Evolutionary conservation across 192 early-diverging fungal genomes (phyloP).

Genomic region (Coemansia aciculifera): DNA sequence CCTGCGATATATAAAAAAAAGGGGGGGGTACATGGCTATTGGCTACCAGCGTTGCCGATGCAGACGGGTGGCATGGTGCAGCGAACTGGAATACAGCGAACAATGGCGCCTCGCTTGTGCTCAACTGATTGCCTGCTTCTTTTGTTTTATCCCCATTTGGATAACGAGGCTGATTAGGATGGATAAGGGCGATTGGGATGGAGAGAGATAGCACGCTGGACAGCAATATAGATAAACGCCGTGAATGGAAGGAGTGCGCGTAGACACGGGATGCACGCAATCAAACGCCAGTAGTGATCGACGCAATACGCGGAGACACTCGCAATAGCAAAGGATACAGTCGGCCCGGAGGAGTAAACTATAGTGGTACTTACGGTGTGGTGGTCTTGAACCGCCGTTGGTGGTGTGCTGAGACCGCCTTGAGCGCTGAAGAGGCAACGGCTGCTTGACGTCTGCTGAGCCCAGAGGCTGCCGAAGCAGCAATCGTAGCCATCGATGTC

Average conservation of each 20-base stretch:
- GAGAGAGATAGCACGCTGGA: background rate
- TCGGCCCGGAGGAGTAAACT: too few species aligned
- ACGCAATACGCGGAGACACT: background rate
- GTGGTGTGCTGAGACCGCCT: conserved; percentile 13
- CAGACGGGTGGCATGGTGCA: conserved; percentile 3
- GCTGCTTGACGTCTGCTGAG: conserved; percentile 14
- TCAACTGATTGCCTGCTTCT: background rate
- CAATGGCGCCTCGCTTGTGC: conserved; percentile 7
- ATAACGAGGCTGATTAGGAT: conserved; percentile 2
- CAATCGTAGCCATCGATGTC: conserved; percentile 36
- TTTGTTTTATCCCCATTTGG: background rate
- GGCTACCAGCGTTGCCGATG: conserved; percentile 9
- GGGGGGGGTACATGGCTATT: background rate
- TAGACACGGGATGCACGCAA: background rate
- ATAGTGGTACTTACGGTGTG: conserved; percentile 41
- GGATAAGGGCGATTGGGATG: background rate
- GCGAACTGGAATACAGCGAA: background rate
- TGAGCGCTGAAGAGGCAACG: conserved; percentile 30
- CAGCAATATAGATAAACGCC: background rate
- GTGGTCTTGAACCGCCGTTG: conserved; percentile 54
- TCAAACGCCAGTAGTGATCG: background rate
- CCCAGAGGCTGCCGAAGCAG: conserved; percentile 26
- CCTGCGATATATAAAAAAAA: background rate
- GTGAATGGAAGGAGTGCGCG: background rate
- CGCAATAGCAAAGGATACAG: background rate